Percentiles rank a stretch among this genome's conserved stretches.
These are phyloP conservation scores for Neonectria magnoliae DNA, from an alignment of 2,329 filamentous ascomycete species.

Conservation along the genomic window DNA sequence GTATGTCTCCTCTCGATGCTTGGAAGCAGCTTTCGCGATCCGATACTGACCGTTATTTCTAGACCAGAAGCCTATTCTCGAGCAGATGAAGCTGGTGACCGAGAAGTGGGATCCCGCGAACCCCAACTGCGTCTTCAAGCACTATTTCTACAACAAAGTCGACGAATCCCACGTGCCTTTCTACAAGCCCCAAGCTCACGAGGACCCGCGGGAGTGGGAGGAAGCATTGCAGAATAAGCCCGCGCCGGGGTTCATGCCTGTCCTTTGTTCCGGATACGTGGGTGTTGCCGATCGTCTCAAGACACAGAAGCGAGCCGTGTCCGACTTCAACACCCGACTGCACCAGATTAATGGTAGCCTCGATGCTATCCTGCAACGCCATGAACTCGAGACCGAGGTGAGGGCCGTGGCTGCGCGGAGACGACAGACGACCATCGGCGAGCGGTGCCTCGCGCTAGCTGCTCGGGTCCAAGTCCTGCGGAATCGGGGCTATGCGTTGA, in stretches of 20 bases:
- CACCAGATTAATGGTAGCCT: constrained; percentile 84
- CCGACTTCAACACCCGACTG: constrained; percentile 74
- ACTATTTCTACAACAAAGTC: constrained; percentile 90
- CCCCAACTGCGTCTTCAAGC: constrained; percentile 78
- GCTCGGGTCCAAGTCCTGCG: constrained; percentile 83
- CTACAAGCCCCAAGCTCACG: constrained; percentile 74
- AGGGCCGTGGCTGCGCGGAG: constrained; percentile 77
- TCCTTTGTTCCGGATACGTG: constrained; percentile 78
- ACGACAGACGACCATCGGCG: constrained; percentile 76
- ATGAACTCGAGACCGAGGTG: constrained; percentile 81
- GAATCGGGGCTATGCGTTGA: constrained; percentile 83
- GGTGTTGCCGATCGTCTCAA: constrained; percentile 77
- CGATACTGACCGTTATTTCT: constrained; percentile 17
- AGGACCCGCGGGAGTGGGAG: constrained; percentile 84
- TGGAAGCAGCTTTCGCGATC: neutral
- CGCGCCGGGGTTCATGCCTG: constrained; percentile 78
- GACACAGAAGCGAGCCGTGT: constrained; percentile 75
- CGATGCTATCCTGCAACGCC: constrained; percentile 75
- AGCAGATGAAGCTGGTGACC: constrained; percentile 76
- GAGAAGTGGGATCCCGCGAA: constrained; percentile 79
- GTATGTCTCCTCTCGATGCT: constrained; percentile 47
- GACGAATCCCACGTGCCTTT: constrained; percentile 79
- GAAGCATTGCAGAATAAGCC: constrained; percentile 85
- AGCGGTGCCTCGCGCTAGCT: constrained; percentile 78
- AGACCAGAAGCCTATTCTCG: constrained; percentile 76